Base-by-base conservation (phyloP, 2,329 filamentous ascomycete genomes). In the Metarhizium sp. region DNA sequence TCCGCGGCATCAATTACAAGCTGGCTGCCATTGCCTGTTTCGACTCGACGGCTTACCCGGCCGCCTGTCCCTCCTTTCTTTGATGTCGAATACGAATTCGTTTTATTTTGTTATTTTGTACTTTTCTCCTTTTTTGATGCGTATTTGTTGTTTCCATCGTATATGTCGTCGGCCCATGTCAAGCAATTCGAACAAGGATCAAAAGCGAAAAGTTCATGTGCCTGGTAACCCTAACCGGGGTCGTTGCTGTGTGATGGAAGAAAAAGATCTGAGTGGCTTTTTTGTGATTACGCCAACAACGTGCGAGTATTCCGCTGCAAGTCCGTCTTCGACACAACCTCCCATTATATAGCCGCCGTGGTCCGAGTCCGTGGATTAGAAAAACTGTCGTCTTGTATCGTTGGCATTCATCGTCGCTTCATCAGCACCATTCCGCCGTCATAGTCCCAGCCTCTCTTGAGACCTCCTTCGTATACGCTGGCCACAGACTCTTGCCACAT, bases 401-500 rank as follows among this genome's bases (percentile, higher is more conserved):
- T 30, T 48, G 8, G 25, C 13, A 29, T 48, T 51, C 25, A 63
- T 32, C 61, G 67, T 53, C 64, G 66, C 53, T 69, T 70, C 61
- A 68, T 68, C 55, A 66, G 60, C 32, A 68, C 60, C 51, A 63
- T 62, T 29, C 51, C 45, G 36, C 63, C 62, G 54, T 80, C 78
- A 61, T 78, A 81, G 60, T 84, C 82, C 82, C 82, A 86, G 49
- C 74, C 67, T 51, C 83, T 73, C 68, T 86, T 86, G 50, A 86
- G 67, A 4, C 82, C 82, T 47, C 81, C 80, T 62, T 86, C 82
- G 66, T 86, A 86, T 5, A 86, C 84, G 60, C 80, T 85, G 13
- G 84, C 84, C 54, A 88, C 85, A 13, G 82, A 85, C 64, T 87
- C 82, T 66, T 86, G 84, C 85, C 85, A 88, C 85, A 87, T 87